These are phyloP conservation scores for Ampelomyces quisqualis DNA, from an alignment of 2,329 filamentous ascomycete genomes.

Conservation along the genomic window DNA sequence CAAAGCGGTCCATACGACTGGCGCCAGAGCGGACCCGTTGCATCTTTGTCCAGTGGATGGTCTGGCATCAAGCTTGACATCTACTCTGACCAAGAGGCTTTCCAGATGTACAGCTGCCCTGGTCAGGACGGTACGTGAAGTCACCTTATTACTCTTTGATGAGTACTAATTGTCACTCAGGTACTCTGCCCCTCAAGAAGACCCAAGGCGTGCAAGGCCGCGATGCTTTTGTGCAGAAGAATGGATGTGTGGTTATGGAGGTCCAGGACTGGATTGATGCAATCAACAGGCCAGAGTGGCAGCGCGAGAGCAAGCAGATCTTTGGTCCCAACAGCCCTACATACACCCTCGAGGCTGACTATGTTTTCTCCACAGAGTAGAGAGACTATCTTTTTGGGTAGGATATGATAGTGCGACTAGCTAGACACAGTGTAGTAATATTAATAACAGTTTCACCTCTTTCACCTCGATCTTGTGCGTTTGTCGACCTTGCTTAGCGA, in stretches of 20 bases:
- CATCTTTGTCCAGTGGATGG: slow-evolving; percentile 69
- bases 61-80: slow-evolving; percentile 83
- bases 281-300: slow-evolving; percentile 91
- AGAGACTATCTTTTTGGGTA: background rate
- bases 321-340: slow-evolving; percentile 49
- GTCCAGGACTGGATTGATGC: slow-evolving; percentile 92
- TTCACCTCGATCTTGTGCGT: background rate
- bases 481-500: background rate
- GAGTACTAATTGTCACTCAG: slow-evolving; percentile 27
- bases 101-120: slow-evolving; percentile 86
- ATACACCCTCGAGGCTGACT: slow-evolving; percentile 49
- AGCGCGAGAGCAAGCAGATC: slow-evolving; percentile 58
- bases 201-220: slow-evolving; percentile 66
- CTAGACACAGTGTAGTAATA: slow-evolving; percentile 10
- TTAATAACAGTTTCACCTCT: slow-evolving; percentile 5
- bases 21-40: slow-evolving; percentile 59
- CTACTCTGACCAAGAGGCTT: slow-evolving; percentile 78
- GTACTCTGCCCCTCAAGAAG: slow-evolving; percentile 63
- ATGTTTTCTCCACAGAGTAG: slow-evolving; percentile 45
- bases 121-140: slow-evolving; percentile 63
- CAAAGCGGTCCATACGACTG: slow-evolving; percentile 62
- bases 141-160: background rate
- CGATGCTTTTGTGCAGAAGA: slow-evolving; percentile 66
- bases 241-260: slow-evolving; percentile 87
- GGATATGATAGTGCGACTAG: background rate